Conservation (phyloP, 768 basidiomycete species). For the Scleroderma bovista region DNA sequence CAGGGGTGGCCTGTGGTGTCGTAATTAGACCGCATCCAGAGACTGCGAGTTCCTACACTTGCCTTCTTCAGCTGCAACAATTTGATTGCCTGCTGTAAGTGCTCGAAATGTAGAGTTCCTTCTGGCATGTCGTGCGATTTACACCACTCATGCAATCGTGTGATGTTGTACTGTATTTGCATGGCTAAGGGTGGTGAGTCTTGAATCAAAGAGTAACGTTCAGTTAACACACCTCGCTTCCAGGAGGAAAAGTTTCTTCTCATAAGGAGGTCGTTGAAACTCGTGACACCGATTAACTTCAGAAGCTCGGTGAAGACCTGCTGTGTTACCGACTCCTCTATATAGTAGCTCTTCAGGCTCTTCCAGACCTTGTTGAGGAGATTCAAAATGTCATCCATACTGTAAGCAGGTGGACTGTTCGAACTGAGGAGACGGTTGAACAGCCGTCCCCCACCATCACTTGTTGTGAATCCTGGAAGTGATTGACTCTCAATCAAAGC, state of each 20-base stretch:
- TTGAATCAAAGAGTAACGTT: background rate
- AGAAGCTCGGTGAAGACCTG: constrained; percentile 93
- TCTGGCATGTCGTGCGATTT: constrained; percentile 99
- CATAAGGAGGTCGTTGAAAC: constrained; percentile 98
- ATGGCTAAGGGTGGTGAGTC: constrained; percentile 62
- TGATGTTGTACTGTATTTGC: constrained; percentile 99
- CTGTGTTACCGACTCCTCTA: constrained; percentile 95
- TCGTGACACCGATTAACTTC: constrained; percentile 92
- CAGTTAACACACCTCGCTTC: constrained; percentile 78
- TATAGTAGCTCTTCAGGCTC: constrained; percentile 95
- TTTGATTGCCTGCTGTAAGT: constrained; percentile 99
- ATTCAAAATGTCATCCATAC: constrained; percentile 98
- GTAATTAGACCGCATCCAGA: constrained; percentile 6
- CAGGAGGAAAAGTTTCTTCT: constrained; percentile 98
- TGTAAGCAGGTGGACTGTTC: constrained; percentile 84
- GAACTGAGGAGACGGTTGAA: constrained; percentile 90
- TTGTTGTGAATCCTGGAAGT: constrained; percentile 94
- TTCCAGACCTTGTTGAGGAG: constrained; percentile 98
- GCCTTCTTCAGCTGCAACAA: constrained; percentile 97
- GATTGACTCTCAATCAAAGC: constrained; percentile 97
- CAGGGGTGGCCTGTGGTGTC: constrained; percentile 66
- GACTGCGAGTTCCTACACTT: constrained; percentile 7
- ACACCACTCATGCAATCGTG: constrained; percentile 97
- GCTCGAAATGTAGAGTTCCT: constrained; percentile 93
- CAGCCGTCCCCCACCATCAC: constrained; percentile 86